A percentile compares a stretch with the other conserved stretches of the same genome.
Conservation (phyloP, 2,329 filamentous ascomycete genomes). For the Ophiognomonia clavigignenti-juglandacearum region DNA sequence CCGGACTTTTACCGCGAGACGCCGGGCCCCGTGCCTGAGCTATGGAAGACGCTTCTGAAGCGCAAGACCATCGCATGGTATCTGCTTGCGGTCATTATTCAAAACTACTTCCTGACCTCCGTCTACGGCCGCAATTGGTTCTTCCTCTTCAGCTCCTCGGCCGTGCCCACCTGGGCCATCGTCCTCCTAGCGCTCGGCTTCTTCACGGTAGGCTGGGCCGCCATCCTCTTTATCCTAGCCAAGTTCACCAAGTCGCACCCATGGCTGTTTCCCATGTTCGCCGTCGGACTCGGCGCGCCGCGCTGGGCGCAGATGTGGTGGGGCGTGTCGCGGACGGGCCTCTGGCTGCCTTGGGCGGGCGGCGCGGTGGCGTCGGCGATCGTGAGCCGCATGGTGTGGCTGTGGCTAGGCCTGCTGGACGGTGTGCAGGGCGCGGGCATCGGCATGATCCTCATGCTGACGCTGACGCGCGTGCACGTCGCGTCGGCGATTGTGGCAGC, state of each 20-base stretch:
- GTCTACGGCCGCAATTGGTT: constrained; percentile 64
- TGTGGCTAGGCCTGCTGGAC: constrained; percentile 64
- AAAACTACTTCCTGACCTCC: constrained; percentile 63
- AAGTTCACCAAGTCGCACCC: constrained; percentile 54
- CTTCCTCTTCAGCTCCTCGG: constrained; percentile 55
- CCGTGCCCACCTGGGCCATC: constrained; percentile 52
- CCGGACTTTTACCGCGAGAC: constrained; percentile 62
- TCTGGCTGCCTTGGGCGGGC: constrained; percentile 60
- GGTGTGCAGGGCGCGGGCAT: constrained; percentile 61
- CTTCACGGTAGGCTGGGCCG: constrained; percentile 51
- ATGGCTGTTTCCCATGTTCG: constrained; percentile 64
- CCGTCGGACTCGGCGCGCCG: constrained; percentile 60
- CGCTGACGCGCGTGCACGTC: constrained; percentile 60
- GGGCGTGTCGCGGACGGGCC: constrained; percentile 55
- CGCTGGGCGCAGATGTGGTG: constrained; percentile 66
- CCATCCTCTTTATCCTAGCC: constrained; percentile 45
- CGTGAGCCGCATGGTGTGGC: constrained; percentile 54
- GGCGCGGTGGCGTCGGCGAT: constrained; percentile 47
- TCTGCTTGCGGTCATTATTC: constrained; percentile 57
- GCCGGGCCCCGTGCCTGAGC: constrained; percentile 59
- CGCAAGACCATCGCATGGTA: constrained; percentile 66
- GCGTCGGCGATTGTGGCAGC: constrained; percentile 56
- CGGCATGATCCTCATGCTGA: constrained; percentile 64
- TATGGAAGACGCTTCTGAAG: constrained; percentile 57
- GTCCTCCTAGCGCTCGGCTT: constrained; percentile 51